These are phyloP conservation scores for Loxodes magnus DNA, from an alignment of 73 alveolate genomes.

Conservation along the genomic window DNA sequence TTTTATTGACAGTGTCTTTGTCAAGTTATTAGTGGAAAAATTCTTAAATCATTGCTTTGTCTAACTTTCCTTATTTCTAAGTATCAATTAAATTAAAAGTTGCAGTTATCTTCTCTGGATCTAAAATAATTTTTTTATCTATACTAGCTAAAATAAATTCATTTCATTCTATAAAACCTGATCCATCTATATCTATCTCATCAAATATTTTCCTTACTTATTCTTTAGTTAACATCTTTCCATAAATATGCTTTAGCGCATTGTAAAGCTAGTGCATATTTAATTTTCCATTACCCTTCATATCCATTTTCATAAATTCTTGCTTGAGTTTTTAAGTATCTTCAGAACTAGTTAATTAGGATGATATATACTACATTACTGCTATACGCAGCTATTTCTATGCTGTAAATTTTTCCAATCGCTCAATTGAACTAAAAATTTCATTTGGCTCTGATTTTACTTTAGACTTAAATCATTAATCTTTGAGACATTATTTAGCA, in stretches of 20 bases:
- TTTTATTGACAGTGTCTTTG: no score
- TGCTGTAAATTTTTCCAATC: background rate
- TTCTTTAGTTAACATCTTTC: background rate
- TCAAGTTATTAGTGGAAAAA: no score
- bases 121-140: no score
- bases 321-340: conserved; percentile 6
- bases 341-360: background rate
- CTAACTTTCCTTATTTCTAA: no score
- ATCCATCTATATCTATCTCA: conserved; percentile 23
- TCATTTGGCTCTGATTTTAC: background rate
- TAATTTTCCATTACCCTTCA: conserved; percentile 21
- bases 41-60: no score
- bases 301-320: conserved; percentile 11
- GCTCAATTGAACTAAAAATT: background rate
- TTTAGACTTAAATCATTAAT: conserved; percentile 10
- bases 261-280: background rate
- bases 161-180: conserved; percentile 29
- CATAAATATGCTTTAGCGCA: background rate
- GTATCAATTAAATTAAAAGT: no score
- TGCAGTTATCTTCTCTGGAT: no score
- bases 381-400: background rate
- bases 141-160: conserved; percentile 37
- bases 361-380: background rate
- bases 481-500: conserved; percentile 13
- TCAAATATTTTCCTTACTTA: conserved; percentile 11